phyloP scores from a whole-genome alignment of 208 protist genomes.

The Crithidia thermophila region DNA sequence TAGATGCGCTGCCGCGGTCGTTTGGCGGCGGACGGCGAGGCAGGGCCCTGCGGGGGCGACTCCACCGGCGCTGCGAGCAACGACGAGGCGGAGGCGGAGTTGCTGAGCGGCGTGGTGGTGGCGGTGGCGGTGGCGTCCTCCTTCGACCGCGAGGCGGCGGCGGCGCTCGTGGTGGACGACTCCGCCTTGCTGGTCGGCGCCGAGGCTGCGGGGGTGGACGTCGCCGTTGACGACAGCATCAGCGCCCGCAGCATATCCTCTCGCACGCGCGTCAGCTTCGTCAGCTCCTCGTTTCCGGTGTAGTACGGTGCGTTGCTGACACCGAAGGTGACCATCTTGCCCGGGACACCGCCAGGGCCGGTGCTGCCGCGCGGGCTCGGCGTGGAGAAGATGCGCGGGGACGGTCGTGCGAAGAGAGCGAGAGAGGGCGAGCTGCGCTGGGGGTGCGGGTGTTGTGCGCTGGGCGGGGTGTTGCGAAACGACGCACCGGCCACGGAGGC shows the following conservation, averaged over 20 bases:
- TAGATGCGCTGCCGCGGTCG: constrained; percentile 29
- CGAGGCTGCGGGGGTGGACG: neutral
- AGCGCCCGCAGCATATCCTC: constrained; percentile 32
- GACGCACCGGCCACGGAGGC: constrained; percentile 5
- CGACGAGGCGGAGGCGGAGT: constrained; percentile 13
- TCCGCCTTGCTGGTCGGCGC: neutral
- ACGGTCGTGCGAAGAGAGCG: constrained; percentile 29
- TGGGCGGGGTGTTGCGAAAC: constrained; percentile 4
- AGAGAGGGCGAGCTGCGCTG: constrained; percentile 11
- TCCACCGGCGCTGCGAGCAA: constrained; percentile 7
- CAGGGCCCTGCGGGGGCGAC: neutral
- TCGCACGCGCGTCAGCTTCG: constrained; percentile 23
- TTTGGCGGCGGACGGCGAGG: constrained; percentile 1
- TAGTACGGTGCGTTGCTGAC: constrained; percentile 20
- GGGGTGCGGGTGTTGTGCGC: neutral
- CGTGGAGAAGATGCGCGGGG: constrained; percentile 19
- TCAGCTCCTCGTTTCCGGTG: constrained; percentile 32
- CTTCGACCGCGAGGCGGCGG: neutral
- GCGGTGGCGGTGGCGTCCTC: neutral
- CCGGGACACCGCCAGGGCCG: neutral
- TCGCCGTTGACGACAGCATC: constrained; percentile 7
- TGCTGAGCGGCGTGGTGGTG: constrained; percentile 1
- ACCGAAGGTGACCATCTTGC: constrained; percentile 14
- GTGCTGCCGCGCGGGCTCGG: constrained; percentile 31
- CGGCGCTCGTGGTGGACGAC: neutral